Evolutionary conservation across 148 eudicot genomes (phyloP).

Genomic region (Vaccinium vitisidaea): DNA sequence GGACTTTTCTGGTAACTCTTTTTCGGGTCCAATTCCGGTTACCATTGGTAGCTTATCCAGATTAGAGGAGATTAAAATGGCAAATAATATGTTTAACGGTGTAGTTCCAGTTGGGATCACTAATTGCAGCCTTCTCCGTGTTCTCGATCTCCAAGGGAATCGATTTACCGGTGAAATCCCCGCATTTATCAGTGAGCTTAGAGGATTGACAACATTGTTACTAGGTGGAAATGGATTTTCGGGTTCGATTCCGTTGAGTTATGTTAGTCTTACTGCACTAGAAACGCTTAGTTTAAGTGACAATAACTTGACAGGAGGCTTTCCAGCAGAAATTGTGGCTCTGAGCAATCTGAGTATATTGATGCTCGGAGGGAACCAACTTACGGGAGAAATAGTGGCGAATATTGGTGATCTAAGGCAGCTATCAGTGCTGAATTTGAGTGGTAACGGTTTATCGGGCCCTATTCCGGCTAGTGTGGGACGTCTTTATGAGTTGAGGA

Average conservation of each 20-base stretch:
- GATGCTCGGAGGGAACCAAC: constrained; percentile 47
- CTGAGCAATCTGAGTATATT: constrained; percentile 56
- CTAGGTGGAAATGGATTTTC: constrained; percentile 58
- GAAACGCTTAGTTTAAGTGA: constrained; percentile 46
- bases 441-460: constrained; percentile 61
- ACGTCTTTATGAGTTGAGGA: constrained; percentile 50
- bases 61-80: constrained; percentile 55
- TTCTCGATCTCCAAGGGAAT: constrained; percentile 64
- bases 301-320: constrained; percentile 41
- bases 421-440: constrained; percentile 57
- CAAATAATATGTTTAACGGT: constrained; percentile 65
- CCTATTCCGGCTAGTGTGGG: constrained; percentile 54
- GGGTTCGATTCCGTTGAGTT: constrained; percentile 44
- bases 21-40: constrained; percentile 43
- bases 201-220: constrained; percentile 40
- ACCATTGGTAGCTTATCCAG: constrained; percentile 38
- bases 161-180: constrained; percentile 51
- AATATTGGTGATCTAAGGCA: constrained; percentile 45
- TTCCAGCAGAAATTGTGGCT: constrained; percentile 44
- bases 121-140: constrained; percentile 39
- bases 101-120: constrained; percentile 45
- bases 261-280: constrained; percentile 33
- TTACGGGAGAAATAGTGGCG: constrained; percentile 46
- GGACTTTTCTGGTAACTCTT: constrained; percentile 59
- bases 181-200: constrained; percentile 44